These are phyloP conservation scores for Leishmania guyanensis DNA, from an alignment of 208 protist genomes.

Conservation along the genomic window DNA sequence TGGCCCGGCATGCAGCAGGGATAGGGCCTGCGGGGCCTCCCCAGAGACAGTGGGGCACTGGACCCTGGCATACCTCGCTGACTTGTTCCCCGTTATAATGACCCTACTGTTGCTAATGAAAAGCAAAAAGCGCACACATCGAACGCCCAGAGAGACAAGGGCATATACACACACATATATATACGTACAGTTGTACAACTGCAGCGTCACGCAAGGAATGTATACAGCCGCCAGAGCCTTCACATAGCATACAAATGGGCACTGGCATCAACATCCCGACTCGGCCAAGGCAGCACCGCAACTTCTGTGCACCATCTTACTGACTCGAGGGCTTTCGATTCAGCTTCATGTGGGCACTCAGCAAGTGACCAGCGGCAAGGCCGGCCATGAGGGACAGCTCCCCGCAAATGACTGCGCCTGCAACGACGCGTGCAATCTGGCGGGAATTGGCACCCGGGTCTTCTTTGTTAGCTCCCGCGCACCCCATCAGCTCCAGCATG, in stretches of 20 bases:
- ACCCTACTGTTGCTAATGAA: not conserved
- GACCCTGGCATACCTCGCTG: too few species aligned
- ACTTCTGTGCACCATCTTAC: not conserved
- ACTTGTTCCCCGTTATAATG: not conserved
- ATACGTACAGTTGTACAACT: not conserved
- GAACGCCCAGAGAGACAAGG: not conserved
- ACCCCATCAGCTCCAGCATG: conserved; percentile 94
- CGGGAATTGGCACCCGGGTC: conserved; percentile 91
- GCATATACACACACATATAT: not conserved
- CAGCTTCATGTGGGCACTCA: conserved; percentile 93
- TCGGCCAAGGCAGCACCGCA: not conserved
- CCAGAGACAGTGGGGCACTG: too few species aligned
- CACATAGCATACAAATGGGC: not conserved
- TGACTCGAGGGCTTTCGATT: conserved; percentile 79
- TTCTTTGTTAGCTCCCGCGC: conserved; percentile 80
- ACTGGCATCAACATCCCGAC: not conserved
- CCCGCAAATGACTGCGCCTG: conserved; percentile 94
- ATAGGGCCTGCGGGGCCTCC: not conserved
- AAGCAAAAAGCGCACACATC: not conserved
- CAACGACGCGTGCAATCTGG: conserved; percentile 92
- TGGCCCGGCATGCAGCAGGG: not conserved
- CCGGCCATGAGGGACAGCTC: conserved; percentile 97
- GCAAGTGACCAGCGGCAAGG: conserved; percentile 87
- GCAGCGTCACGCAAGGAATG: not conserved
- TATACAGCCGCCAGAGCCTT: not conserved